Evolutionary conservation across 306 rosid genomes (phyloP).

Genomic region (Cucumis sativus): Cucumber_9930_V3 NC_026659.2:30282001-30282500

Average conservation of each 20-base stretch:
- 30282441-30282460: conserved; percentile 53
- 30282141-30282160: no score
- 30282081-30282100: no score
- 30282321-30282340: background rate
- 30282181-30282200: no score
- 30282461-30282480: conserved; percentile 52
- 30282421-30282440: conserved; percentile 37
- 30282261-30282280: background rate
- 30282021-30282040: no score
- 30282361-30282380: conserved; percentile 38
- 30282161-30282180: no score
- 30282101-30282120: no score
- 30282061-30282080: no score
- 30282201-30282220: no score
- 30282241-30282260: background rate
- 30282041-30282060: no score
- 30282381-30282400: conserved; percentile 44
- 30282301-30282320: background rate
- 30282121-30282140: no score
- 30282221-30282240: background rate
- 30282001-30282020: no score
- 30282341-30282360: background rate
- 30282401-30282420: conserved; percentile 37
- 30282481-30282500: conserved; percentile 47
- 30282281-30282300: background rate